Percentiles rank a stretch among this genome's conserved stretches.
These are phyloP conservation scores for Auricularia sp. DNA, from an alignment of 768 basidiomycete species.

Conservation along the genomic window DNA sequence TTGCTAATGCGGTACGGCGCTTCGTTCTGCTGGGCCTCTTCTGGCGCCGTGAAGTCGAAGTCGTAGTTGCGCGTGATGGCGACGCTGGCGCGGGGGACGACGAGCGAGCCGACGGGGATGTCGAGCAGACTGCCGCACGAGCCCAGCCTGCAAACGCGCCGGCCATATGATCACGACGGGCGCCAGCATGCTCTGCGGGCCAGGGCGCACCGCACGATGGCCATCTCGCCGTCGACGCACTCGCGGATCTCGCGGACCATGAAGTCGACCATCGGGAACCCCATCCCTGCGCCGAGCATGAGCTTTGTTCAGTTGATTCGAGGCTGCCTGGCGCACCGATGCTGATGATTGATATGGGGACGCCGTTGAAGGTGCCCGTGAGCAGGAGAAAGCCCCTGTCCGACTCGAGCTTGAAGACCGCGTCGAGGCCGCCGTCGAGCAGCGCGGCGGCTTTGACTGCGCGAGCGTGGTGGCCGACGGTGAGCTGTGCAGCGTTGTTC, in stretches of 20 bases:
- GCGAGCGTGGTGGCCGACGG: constrained; percentile 65
- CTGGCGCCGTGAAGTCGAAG: constrained; percentile 49
- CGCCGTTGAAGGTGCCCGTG: constrained; percentile 53
- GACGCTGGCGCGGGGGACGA: constrained; percentile 59
- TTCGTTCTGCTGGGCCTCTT: constrained; percentile 28
- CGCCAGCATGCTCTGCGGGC: no score
- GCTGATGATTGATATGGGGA: constrained; percentile 62
- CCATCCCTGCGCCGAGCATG: constrained; percentile 41
- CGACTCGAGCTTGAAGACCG: constrained; percentile 51
- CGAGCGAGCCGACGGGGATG: constrained; percentile 66
- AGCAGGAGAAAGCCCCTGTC: constrained; percentile 71
- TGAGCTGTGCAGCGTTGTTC: constrained; percentile 35
- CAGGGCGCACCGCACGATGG: constrained; percentile 35
- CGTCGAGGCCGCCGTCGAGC: constrained; percentile 44
- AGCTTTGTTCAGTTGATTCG: not conserved
- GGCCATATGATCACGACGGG: no score
- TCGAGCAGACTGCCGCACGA: constrained; percentile 68
- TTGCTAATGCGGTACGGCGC: constrained; percentile 59
- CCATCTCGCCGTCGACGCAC: constrained; percentile 52
- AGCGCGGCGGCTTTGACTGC: constrained; percentile 48
- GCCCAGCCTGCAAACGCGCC: constrained; percentile 38
- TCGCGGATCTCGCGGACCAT: constrained; percentile 75
- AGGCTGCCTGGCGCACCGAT: constrained; percentile 31
- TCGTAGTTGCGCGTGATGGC: constrained; percentile 66
- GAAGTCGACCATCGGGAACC: constrained; percentile 73